Percentiles rank a stretch among this genome's conserved stretches.
These are phyloP conservation scores for Inosperma sp. DNA, from an alignment of 768 basidiomycete species.

Conservation along the genomic window DNA sequence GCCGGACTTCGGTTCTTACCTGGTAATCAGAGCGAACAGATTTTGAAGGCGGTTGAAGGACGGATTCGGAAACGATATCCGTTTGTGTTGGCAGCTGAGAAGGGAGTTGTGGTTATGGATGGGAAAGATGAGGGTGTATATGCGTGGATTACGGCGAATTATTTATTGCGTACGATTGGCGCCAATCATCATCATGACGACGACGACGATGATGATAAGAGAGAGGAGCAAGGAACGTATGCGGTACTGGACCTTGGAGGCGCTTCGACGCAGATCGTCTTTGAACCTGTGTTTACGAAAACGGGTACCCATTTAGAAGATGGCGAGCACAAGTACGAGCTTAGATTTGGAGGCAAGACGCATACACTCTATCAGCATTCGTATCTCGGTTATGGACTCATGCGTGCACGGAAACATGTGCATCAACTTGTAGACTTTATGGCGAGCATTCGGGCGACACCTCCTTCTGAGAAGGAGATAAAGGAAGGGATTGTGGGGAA, in stretches of 20 bases:
- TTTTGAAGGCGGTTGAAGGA: conserved; percentile 67
- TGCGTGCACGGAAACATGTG: conserved; percentile 78
- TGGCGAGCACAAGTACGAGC: conserved; percentile 89
- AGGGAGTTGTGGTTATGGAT: conserved; percentile 80
- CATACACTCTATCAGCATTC: conserved; percentile 94
- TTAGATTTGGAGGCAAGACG: conserved; percentile 65
- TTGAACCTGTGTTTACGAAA: conserved; percentile 65
- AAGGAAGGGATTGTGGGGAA: conserved; percentile 47
- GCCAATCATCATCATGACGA: not conserved
- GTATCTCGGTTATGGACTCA: conserved; percentile 94
- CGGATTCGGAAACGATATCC: conserved; percentile 58
- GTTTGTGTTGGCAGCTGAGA: conserved; percentile 46
- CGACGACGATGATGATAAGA: too few relatives aligned
- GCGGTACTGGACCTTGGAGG: conserved; percentile 97
- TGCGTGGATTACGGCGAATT: conserved; percentile 98
- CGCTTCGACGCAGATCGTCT: conserved; percentile 96
- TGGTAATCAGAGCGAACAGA: conserved; percentile 54
- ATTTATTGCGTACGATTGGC: conserved; percentile 68
- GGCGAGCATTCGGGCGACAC: conserved; percentile 37
- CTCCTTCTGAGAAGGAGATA: conserved; percentile 17
- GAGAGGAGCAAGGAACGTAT: conserved; percentile 42
- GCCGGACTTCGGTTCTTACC: conserved; percentile 81
- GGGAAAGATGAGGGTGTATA: conserved; percentile 96
- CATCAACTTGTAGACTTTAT: conserved; percentile 92
- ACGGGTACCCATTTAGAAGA: conserved; percentile 46